phyloP scores from a whole-genome alignment of 2,329 filamentous ascomycete species.

The Beauveria rudraprayagi region DNA sequence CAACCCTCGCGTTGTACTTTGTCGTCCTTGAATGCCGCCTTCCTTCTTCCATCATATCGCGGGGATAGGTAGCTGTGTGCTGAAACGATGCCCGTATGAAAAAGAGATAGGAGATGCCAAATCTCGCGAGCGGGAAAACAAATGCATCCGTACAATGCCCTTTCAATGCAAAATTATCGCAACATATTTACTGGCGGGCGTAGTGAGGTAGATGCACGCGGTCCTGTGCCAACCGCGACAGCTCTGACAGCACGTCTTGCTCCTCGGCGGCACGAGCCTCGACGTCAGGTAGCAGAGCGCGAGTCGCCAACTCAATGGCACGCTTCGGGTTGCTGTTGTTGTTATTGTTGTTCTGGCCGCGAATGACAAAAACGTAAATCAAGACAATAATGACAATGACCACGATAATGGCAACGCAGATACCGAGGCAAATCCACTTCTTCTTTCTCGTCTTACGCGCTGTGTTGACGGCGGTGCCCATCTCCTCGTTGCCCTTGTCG shows the following conservation, averaged over 20 bases:
- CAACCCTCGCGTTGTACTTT: not conserved
- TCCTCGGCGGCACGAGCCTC: slow-evolving; percentile 7
- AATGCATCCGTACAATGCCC: not conserved
- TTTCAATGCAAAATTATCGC: not conserved
- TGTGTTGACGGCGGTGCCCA: slow-evolving; percentile 72
- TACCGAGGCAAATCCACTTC: slow-evolving; percentile 94
- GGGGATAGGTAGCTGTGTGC: not conserved
- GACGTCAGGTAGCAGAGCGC: not conserved
- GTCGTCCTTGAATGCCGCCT: not conserved
- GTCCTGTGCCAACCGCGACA: slow-evolving; percentile 15
- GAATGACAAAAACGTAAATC: slow-evolving; percentile 37
- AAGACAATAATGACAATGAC: slow-evolving; percentile 45
- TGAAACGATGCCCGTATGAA: not conserved
- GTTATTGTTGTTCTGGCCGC: slow-evolving; percentile 18
- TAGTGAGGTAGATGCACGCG: slow-evolving; percentile 20
- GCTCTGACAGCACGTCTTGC: slow-evolving; percentile 11
- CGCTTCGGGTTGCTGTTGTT: slow-evolving; percentile 19
- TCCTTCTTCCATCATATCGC: not conserved
- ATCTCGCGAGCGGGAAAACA: not conserved
- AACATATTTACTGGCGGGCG: slow-evolving; percentile 12
- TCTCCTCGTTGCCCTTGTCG: slow-evolving; percentile 75
- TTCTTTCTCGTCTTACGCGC: slow-evolving; percentile 75
- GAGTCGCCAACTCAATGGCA: slow-evolving; percentile 18
- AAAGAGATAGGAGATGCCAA: not conserved
- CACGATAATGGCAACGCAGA: slow-evolving; percentile 49